phyloP scores from a whole-genome alignment of 2,329 filamentous ascomycete species.

The Periconia macrospinosa region DNA sequence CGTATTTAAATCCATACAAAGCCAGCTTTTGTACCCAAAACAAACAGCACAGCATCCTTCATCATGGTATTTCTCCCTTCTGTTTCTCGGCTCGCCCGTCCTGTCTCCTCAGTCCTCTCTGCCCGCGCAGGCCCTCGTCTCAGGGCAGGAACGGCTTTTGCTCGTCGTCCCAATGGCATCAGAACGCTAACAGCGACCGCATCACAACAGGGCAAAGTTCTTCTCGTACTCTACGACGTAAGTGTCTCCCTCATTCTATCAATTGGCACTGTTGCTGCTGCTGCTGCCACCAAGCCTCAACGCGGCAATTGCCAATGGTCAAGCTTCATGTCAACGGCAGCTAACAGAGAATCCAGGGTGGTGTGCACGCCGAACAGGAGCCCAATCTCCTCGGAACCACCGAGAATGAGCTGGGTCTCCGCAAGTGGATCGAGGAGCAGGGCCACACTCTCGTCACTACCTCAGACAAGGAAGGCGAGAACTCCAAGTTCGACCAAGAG shows the following conservation, averaged over 20 bases:
- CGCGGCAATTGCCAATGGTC: background rate
- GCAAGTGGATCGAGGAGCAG: constrained; percentile 96
- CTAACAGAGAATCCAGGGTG: constrained; percentile 56
- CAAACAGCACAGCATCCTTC: constrained; percentile 19
- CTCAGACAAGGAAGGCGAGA: constrained; percentile 93
- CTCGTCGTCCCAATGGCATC: constrained; percentile 53
- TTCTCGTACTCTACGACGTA: constrained; percentile 91
- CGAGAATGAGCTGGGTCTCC: constrained; percentile 96
- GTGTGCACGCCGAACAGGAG: constrained; percentile 84
- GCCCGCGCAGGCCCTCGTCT: constrained; percentile 46
- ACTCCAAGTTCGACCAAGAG: constrained; percentile 93
- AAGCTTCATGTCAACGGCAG: background rate
- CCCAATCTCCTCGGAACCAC: constrained; percentile 90
- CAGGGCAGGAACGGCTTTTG: constrained; percentile 46
- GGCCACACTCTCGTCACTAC: constrained; percentile 97
- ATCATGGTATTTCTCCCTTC: constrained; percentile 66
- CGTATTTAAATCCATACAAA: constrained; percentile 27
- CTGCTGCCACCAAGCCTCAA: no score
- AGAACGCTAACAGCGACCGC: constrained; percentile 67
- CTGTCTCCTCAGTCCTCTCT: constrained; percentile 56
- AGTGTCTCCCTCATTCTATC: constrained; percentile 35
- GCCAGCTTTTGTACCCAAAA: constrained; percentile 6
- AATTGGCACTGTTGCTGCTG: constrained; percentile 5
- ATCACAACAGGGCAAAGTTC: constrained; percentile 87
- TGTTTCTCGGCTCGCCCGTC: constrained; percentile 60